These are phyloP conservation scores for Podospora pseudoanserina DNA, from an alignment of 495 filamentous ascomycete genomes.

Conservation along the genomic window DNA sequence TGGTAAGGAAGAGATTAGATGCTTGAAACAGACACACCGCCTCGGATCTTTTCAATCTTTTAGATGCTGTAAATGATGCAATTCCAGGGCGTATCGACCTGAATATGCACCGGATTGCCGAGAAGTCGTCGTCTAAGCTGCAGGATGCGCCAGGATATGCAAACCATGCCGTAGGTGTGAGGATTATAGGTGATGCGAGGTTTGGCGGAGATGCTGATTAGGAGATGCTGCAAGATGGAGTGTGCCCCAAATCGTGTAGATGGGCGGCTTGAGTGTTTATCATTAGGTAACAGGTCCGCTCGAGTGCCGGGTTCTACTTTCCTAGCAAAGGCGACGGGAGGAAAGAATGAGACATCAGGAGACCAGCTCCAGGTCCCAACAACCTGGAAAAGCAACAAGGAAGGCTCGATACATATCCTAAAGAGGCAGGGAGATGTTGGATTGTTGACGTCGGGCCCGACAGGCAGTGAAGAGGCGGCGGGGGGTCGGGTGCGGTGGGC, in stretches of 20 bases:
- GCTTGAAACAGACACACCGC: background rate
- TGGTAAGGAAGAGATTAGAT: background rate
- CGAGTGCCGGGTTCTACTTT: background rate
- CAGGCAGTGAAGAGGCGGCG: conserved; percentile 9
- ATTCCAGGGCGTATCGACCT: background rate
- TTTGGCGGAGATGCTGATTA: background rate
- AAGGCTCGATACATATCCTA: background rate
- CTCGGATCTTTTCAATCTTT: background rate
- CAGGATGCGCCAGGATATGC: background rate
- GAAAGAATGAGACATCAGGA: conserved; percentile 2
- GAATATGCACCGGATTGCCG: background rate
- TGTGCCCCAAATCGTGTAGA: background rate
- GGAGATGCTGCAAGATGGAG: background rate
- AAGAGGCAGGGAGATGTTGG: background rate
- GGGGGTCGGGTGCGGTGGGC: conserved; percentile 12
- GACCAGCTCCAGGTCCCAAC: background rate
- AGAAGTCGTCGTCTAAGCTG: background rate
- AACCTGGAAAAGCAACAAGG: background rate
- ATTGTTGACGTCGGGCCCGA: background rate
- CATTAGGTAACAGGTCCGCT: background rate
- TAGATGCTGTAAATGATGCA: background rate
- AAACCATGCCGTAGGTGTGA: background rate
- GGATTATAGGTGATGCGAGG: background rate
- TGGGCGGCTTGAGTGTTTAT: background rate
- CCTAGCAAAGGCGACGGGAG: background rate